Evolutionary conservation across 2,329 filamentous ascomycete species (phyloP), one percentile per base, ranked within the genome.

Genomic region (Coleophoma cylindrospora): DNA sequence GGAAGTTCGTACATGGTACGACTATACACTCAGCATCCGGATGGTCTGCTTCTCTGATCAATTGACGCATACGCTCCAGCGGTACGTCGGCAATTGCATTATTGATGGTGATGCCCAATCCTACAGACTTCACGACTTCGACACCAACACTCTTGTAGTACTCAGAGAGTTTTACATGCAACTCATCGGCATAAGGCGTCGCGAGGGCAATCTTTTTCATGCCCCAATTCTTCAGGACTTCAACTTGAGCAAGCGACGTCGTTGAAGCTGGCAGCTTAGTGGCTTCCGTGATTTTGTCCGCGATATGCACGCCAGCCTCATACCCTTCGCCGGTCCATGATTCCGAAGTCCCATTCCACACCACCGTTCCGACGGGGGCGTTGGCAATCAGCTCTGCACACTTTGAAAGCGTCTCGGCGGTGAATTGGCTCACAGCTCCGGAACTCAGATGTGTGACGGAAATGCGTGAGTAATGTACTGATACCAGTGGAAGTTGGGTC

Each of bases 21-120:
- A 47, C 45, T n/a, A 47, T 47, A 33, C 45, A 47, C 40, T 47
- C 45, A 12, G 45, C 45, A 27, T 38, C 43, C 15, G 43, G 43
- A 47, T 33, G 21, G 40, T 47, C 36, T 13, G 36, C 45, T 22
- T 47, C 34, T 37, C 45, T 10, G 36, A 47, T 47, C 34, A 37
- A 40, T 22, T 41, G 34, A 10, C 45, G 19, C 22, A 41, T 47
- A 13, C 34, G 32, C 34, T 47, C 45, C n/a, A 47, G n/a, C 15
- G 45, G 36, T n/a, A 40, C 27, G 40, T 47, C 45, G 2, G 45
- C 36, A 47, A 47, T 47, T 3, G 27, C 36, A 47, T 41, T 47
- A 21, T 47, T 47, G 8, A 22, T 34, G n/a, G 34, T 27, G 36
- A 47, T 47, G 19, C 36, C 36, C 3, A 47, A 40, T 27, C 45